Base-by-base conservation (phyloP, 164 flowering plant genomes). In the Sedum album region DNA sequence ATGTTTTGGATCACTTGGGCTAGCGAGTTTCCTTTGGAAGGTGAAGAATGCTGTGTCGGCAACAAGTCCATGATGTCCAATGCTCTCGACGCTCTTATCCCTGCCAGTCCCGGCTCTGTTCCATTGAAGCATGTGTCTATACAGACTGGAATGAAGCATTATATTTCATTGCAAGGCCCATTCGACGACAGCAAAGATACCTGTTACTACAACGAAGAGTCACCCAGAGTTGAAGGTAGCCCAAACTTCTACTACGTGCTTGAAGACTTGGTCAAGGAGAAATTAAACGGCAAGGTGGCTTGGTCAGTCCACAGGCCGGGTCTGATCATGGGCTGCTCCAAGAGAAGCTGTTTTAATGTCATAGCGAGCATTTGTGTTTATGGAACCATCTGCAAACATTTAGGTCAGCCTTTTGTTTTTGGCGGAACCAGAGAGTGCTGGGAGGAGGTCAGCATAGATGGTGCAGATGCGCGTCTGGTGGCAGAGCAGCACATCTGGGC, bases 261-360 rank as follows among this genome's bases (percentile, higher is more conserved):
- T 9, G 98, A 93, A 77, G 98, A 93, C 57, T 60, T 88, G 80
- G 80, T 88, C 4, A 75, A 57, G 68, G 88, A 88, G 77, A 81
- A 76, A 62, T 65, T 93, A 4, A 33, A 31, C 0, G 76, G 78
- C 2, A 69, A 74, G 17, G 82, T 82, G 53, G 75, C 74, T 0
- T 90, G 96, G 96, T 83, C 96, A n/a, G 88, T 93, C 41, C 89
- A 85, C 48, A 73, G 98, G 64, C 97, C 98, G 5, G 98, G 96
- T 8, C 70, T 93, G 70, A 65, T 93, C 4, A 28, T 85, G 61
- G 98, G 98, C 0, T 73, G 84, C 73, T 89, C 97, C 17, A 28
- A 18, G 2, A 79, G 85, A 68, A 81, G 88, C 57, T 30, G 74
- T 41, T 89, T 71, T 68, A 93, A 90, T 68, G 83, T 89, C 75